Evolutionary conservation across 2,329 filamentous ascomycete genomes (phyloP).

Genomic region (Fusarium sp.): DNA sequence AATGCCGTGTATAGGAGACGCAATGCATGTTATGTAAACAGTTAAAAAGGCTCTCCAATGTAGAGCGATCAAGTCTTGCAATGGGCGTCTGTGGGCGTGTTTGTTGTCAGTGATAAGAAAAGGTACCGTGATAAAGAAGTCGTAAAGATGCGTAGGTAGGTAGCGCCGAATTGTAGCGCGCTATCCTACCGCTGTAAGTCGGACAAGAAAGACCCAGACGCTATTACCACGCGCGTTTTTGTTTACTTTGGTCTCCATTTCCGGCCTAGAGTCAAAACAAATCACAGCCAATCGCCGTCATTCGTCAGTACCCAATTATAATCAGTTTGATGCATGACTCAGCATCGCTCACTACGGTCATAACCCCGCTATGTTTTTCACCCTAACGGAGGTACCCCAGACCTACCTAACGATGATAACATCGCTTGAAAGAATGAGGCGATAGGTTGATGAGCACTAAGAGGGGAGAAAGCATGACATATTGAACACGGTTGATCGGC

Average conservation of each 20-base stretch:
- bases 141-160: conserved; percentile 11
- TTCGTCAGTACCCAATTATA: conserved; percentile 15
- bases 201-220: conserved; percentile 19
- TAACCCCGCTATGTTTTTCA: conserved; percentile 33
- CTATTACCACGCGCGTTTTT: conserved; percentile 50
- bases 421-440: conserved; percentile 32
- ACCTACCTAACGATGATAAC: conserved; percentile 35
- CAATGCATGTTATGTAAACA: conserved; percentile 38
- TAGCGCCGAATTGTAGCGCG: conserved; percentile 38
- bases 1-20: conserved; percentile 24
- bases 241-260: conserved; percentile 57
- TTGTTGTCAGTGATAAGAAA: conserved; percentile 39
- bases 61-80: conserved; percentile 5
- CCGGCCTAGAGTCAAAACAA: conserved; percentile 50
- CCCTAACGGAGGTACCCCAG: conserved; percentile 16
- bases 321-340: not conserved
- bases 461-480: conserved; percentile 39
- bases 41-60: not conserved
- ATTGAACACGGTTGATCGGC: conserved; percentile 34
- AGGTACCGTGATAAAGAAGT: conserved; percentile 36
- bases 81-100: conserved; percentile 14
- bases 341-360: conserved; percentile 16
- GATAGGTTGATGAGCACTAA: conserved; percentile 22
- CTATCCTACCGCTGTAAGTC: conserved; percentile 36
- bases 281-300: conserved; percentile 29